Evolutionary conservation across 2,329 filamentous ascomycete species (phyloP).

Genomic region (Dactylonectria macrodidyma): DNA sequence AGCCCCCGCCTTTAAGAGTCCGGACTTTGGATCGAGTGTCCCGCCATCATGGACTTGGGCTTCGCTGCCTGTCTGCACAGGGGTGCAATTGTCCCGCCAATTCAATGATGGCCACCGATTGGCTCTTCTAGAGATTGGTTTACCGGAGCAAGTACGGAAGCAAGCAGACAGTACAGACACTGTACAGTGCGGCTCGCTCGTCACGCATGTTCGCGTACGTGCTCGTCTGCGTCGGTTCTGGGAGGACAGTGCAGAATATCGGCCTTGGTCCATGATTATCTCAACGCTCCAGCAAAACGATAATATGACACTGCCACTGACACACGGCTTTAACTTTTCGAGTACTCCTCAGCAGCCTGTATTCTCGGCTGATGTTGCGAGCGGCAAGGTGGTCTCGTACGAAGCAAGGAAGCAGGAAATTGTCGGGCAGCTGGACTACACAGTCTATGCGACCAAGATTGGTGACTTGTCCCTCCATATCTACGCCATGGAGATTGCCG

Average conservation of each 20-base stretch:
- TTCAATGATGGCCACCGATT: background rate
- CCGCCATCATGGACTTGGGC: constrained; percentile 21
- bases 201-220: constrained; percentile 6
- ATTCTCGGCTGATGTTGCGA: constrained; percentile 5
- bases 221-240: constrained; percentile 12
- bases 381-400: constrained; percentile 13
- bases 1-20: background rate
- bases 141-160: background rate
- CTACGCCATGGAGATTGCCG: constrained; percentile 4
- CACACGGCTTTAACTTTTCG: constrained; percentile 1
- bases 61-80: constrained; percentile 12
- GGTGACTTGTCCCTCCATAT: background rate
- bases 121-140: background rate
- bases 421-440: constrained; percentile 19
- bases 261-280: constrained; percentile 1
- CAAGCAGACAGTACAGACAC: background rate
- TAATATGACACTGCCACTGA: background rate
- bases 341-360: background rate
- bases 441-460: background rate
- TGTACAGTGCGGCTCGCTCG: constrained; percentile 5
- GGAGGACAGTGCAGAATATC: background rate
- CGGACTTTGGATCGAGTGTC: background rate
- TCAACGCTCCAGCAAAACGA: background rate
- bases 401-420: constrained; percentile 16
- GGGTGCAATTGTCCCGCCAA: background rate